Conservation (phyloP, 306 rosid species). For the Cicer chorassanicum region DNA sequence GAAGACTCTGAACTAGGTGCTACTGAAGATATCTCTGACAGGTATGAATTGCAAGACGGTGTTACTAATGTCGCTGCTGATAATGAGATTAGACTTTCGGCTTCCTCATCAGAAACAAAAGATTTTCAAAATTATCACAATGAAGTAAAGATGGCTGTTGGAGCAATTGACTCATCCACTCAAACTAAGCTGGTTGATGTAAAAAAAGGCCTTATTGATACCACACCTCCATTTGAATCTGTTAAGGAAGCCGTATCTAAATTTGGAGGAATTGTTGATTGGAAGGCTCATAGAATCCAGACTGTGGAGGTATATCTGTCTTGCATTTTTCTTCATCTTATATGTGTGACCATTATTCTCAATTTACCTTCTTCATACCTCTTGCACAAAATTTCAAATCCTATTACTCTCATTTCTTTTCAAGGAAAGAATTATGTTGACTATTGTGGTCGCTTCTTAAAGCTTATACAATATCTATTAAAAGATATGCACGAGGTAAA, state of each 20-base stretch:
- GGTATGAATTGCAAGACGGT: constrained; percentile 44
- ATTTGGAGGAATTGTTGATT: constrained; percentile 97
- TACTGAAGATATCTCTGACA: constrained; percentile 39
- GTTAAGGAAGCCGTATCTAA: constrained; percentile 98
- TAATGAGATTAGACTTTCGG: constrained; percentile 44
- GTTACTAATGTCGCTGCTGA: constrained; percentile 39
- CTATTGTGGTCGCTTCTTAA: constrained; percentile 38
- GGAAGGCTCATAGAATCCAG: constrained; percentile 95
- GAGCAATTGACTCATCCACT: constrained; percentile 49
- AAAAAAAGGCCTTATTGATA: constrained; percentile 76
- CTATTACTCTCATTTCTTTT: constrained; percentile 28
- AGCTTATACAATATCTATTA: constrained; percentile 26
- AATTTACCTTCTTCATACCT: constrained; percentile 25
- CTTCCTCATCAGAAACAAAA: constrained; percentile 52
- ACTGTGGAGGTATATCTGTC: constrained; percentile 77
- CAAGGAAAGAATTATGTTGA: constrained; percentile 32
- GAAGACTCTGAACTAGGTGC: constrained; percentile 44
- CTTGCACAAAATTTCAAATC: constrained; percentile 41
- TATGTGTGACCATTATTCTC: constrained; percentile 18
- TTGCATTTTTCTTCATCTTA: constrained; percentile 37
- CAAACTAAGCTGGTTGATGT: constrained; percentile 49
- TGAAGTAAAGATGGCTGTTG: constrained; percentile 33
- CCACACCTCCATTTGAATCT: constrained; percentile 93
- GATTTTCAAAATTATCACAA: constrained; percentile 40
- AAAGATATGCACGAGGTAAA: constrained; percentile 24